phyloP scores from a whole-genome alignment of 805 yeast species.

The Kuraishia ogatae region DNA sequence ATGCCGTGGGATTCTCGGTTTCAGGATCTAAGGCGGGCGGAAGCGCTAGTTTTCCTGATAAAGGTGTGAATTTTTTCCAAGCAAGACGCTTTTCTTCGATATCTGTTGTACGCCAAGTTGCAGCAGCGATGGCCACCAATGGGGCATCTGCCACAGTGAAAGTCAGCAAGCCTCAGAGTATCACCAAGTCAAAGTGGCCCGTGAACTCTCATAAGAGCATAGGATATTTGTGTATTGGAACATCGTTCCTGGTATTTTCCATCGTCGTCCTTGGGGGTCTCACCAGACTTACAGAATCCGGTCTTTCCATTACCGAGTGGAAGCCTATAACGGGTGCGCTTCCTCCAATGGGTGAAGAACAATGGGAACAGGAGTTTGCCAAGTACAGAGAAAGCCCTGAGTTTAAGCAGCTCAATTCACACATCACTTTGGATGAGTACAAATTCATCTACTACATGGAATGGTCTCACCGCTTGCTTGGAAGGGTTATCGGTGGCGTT shows the following conservation, averaged over 20 bases:
- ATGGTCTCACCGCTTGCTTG: slow-evolving; percentile 93
- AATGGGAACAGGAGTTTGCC: slow-evolving; percentile 81
- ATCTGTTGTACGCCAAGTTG: background rate
- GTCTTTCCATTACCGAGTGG: slow-evolving; percentile 96
- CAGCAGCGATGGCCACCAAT: background rate
- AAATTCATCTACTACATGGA: slow-evolving; percentile 95
- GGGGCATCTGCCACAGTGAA: background rate
- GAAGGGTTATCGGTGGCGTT: slow-evolving; percentile 80
- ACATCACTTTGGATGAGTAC: slow-evolving; percentile 84
- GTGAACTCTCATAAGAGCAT: slow-evolving; percentile 47
- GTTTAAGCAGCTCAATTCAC: slow-evolving; percentile 80
- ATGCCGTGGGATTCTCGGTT: background rate
- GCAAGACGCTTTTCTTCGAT: background rate
- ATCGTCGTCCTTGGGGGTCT: slow-evolving; percentile 95
- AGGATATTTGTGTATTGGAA: slow-evolving; percentile 83
- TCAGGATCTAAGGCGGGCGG: background rate
- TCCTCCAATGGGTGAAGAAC: slow-evolving; percentile 74
- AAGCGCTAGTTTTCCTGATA: background rate
- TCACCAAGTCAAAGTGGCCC: slow-evolving; percentile 23
- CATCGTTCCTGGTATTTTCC: slow-evolving; percentile 85
- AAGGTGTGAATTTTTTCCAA: background rate
- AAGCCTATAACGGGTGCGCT: slow-evolving; percentile 92
- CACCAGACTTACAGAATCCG: slow-evolving; percentile 92
- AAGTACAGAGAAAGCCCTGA: slow-evolving; percentile 87
- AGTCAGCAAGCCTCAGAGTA: background rate